These are phyloP conservation scores for Pseudozyma sp. DNA, from an alignment of 1,284 basidiomycete genomes.

Conservation along the genomic window DNA sequence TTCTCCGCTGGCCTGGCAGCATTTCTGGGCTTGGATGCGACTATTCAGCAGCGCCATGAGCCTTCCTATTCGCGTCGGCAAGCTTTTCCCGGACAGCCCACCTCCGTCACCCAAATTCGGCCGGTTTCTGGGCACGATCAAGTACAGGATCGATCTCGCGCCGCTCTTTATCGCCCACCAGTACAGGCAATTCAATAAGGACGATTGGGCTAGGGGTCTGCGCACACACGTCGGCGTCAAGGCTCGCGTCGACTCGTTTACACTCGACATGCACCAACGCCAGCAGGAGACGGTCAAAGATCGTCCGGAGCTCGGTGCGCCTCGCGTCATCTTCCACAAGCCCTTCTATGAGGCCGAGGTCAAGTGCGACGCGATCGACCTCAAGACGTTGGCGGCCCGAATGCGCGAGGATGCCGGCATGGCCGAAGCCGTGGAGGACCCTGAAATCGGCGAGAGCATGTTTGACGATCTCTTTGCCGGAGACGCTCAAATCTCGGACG, in stretches of 20 bases:
- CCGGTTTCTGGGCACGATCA: conserved; percentile 87
- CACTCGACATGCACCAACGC: conserved; percentile 91
- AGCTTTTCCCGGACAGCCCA: conserved; percentile 79
- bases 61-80: conserved; percentile 87
- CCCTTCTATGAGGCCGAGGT: conserved; percentile 93
- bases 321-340: conserved; percentile 76
- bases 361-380: conserved; percentile 80
- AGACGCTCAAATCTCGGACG: conserved; percentile 30
- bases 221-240: conserved; percentile 86
- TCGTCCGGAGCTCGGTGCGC: conserved; percentile 61
- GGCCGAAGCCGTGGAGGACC: conserved; percentile 52
- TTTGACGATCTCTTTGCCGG: conserved; percentile 53
- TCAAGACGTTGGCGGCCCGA: conserved; percentile 82
- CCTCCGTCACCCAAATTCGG: conserved; percentile 88
- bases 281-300: conserved; percentile 78
- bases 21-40: conserved; percentile 92
- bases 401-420: conserved; percentile 71
- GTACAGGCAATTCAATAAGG: conserved; percentile 82
- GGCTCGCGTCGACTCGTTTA: conserved; percentile 81
- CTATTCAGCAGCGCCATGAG: conserved; percentile 84
- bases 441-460: conserved; percentile 58
- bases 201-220: conserved; percentile 81
- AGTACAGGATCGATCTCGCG: conserved; percentile 85
- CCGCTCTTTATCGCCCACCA: conserved; percentile 87
- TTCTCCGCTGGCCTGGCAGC: conserved; percentile 85